Evolutionary conservation across 1,139 yeast genomes (phyloP).

Genomic region (Hanseniaspora sp.): DNA sequence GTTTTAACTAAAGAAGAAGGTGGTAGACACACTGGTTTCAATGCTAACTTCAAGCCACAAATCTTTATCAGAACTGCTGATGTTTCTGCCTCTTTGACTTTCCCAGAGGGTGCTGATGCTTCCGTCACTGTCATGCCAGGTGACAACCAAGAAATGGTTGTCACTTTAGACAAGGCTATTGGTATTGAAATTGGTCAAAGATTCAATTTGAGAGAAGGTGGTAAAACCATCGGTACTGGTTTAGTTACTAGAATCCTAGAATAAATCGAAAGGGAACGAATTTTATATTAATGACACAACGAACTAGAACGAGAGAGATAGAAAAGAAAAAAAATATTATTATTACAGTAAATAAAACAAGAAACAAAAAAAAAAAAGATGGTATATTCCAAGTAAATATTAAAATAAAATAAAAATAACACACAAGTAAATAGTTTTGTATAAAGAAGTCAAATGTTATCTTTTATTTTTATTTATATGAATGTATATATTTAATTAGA

Average conservation of each 20-base stretch:
- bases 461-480: too few relatives aligned
- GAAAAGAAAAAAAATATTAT: background rate
- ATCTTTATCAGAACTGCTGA: constrained; percentile 93
- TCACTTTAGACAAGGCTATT: constrained; percentile 81
- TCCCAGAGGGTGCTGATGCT: constrained; percentile 86
- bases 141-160: constrained; percentile 95
- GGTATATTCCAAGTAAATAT: background rate
- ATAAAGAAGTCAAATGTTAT: background rate
- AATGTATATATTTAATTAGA: background rate
- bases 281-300: background rate
- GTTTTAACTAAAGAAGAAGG: constrained; percentile 94
- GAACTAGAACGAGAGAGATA: background rate
- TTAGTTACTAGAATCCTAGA: constrained; percentile 87
- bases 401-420: background rate
- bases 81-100: constrained; percentile 79
- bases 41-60: constrained; percentile 96
- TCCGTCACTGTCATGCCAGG: constrained; percentile 94
- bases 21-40: constrained; percentile 97
- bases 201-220: constrained; percentile 99
- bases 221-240: constrained; percentile 98
- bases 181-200: constrained; percentile 95
- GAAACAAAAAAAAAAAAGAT: background rate
- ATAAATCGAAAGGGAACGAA: constrained; percentile 18
- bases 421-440: background rate
- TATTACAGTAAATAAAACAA: background rate